Evolutionary conservation across 768 basidiomycete genomes (phyloP), one percentile per base, ranked within the genome.

Genomic region (Postia placenta): DNA sequence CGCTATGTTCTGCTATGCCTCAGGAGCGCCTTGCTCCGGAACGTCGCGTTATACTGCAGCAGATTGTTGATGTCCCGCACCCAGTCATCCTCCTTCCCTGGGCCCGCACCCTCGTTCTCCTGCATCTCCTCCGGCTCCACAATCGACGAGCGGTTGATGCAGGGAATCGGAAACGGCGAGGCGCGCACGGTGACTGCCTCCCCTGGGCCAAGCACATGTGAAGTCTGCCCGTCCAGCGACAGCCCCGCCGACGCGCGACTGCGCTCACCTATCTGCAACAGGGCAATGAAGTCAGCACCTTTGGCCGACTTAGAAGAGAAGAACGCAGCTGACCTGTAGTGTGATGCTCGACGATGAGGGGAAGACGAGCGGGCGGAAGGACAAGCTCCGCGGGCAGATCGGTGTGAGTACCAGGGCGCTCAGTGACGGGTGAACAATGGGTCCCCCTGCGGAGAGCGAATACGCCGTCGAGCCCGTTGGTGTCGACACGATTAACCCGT

Each of bases 401-500:
- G 94, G 94, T 1, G 94, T 95, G 36, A 97, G 71, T 12, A 97
- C 87, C 44, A 96, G 76, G 1, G 92, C 89, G 51, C 87, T 88
- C 33, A 94, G 71, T 2, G 89, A 90, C 2, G 94, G 94, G 54
- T 96, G 94, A 0, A 96, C 92, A 56, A 97, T 96, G 3, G 94
- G 94, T 22, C 94, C 94, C 27, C 94, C 94, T 0, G 93, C 90
- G 2, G 92, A 95, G 20, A 97, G 75, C 0, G 93, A 96, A 67
- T 97, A 96, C 14, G 94, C 94, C 2, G 94, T 96, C 19, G 93
- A 96, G 5, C 94, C 94, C 2, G 94, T 97, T 19, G 94, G 94
- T 1, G 94, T 97, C 5, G 92, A 92, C 47, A 97, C 82, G 48
- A 96, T 92, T 51, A 96, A 71, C 30, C 94, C 93, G 58, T 96